A percentile compares a stretch with the other conserved stretches of the same genome.
Evolutionary conservation across 2,329 filamentous ascomycete species (phyloP).

Genomic region (Helicocarpus griseus): DNA sequence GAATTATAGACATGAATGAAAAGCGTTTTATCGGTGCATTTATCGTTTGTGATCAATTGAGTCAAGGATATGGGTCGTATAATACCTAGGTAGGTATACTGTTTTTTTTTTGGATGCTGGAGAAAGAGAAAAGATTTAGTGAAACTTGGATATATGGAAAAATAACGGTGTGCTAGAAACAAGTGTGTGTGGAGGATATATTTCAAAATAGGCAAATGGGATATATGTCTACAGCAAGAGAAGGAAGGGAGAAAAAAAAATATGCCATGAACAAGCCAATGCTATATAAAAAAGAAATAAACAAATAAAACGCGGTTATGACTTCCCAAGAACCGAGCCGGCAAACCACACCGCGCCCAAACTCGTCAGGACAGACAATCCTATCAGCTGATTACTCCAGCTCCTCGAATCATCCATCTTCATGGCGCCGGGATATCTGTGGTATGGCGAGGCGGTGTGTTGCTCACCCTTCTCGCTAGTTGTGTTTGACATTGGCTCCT

Average conservation of each 20-base stretch:
- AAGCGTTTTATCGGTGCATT: too few relatives aligned
- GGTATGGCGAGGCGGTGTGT: not conserved
- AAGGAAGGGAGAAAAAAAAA: not conserved
- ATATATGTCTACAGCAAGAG: not conserved
- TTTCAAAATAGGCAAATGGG: not conserved
- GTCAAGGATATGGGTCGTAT: too few relatives aligned
- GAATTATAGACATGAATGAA: too few relatives aligned
- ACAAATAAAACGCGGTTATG: not conserved
- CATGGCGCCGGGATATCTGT: slow-evolving; percentile 10
- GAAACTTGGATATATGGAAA: too few relatives aligned
- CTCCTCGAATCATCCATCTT: slow-evolving; percentile 14
- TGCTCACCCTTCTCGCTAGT: not conserved
- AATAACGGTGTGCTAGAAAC: too few relatives aligned
- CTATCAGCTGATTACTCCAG: slow-evolving; percentile 18
- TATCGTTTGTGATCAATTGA: too few relatives aligned
- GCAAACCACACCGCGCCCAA: slow-evolving; percentile 21
- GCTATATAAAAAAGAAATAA: not conserved
- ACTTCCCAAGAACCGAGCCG: slow-evolving; percentile 8
- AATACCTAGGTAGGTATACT: too few relatives aligned
- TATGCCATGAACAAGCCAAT: slow-evolving; percentile 1
- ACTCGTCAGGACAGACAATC: slow-evolving; percentile 19
- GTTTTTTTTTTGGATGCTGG: too few relatives aligned
- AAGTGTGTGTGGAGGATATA: not conserved
- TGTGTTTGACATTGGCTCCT: slow-evolving; percentile 8
- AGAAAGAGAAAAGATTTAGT: too few relatives aligned